Base-by-base conservation (phyloP, 352 stramenopile genomes). In the Phytopythium kandeliae region DNA sequence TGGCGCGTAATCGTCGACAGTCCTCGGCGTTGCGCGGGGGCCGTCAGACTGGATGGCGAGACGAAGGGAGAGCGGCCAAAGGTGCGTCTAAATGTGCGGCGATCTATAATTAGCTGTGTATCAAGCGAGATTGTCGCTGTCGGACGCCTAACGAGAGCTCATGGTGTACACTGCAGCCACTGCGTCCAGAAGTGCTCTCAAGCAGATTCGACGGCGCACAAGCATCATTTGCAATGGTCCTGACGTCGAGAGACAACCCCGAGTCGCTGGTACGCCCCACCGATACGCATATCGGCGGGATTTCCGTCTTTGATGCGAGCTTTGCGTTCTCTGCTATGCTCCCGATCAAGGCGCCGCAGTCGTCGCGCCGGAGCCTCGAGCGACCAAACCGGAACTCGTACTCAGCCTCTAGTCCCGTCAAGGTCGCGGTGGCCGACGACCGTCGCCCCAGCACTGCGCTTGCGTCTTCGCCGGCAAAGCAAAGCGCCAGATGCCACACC, bases 391-490 rank as follows among this genome's bases (percentile, higher is more conserved):
- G 43, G 5, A 17, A 37, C 2, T 37, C 43, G 10, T 28, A 49
- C 11, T 49, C 43, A 15, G 43, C 43, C 22, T 37, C 24, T 21
- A 17, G 16, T 5, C 43, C 22, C 16, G 13, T 8, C 2, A 53
- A 43, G 31, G 13, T 3, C 10, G 30, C 48, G 4, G 36, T 35
- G 4, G 31, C 25, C 8, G 33, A 36, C 30, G 21, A 57, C 38
- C 57, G 60, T n/a, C 57, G 57, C n/a, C 62, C 62, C 21, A 48
- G 58, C 16, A 66, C 62, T 25, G 57, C 62, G n/a, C 57, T 17
- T 9, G 26, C 13, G 16, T 2, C 13, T 16, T 25, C 43, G 8
- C 13, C 28, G 6, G 28, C 28, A 17, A 49, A 49, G 5, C 43
- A 49, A 37, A 36, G 21, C 25, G 43, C 37, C 12, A n/a, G n/a